Base-by-base conservation (phyloP, 306 rosid species). In the Quillaja saponaria region DNA sequence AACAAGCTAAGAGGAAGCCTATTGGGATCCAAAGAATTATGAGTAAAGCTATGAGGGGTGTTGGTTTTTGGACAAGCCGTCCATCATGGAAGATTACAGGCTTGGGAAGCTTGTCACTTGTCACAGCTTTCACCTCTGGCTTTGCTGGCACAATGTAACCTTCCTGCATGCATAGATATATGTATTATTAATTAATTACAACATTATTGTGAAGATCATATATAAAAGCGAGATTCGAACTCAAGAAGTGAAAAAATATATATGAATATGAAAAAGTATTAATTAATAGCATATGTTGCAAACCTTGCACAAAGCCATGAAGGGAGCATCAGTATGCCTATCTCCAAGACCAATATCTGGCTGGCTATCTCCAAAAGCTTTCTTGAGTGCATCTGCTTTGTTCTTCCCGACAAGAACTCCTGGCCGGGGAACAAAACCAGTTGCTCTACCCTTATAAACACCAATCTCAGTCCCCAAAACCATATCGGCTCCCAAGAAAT, bases 21-120 rank as follows among this genome's bases (percentile, higher is more conserved):
- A 82, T 53, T 11, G 91, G 96, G 63, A 85, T 70, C 97, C 96
- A 88, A 0, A 91, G 85, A 40, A 88, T 47, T 42, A 76, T 76
- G 41, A 88, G 75, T 1, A 86, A 50, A 1, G 90, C 87, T 10
- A 68, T 17, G 3, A 91, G 67, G 0, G 96, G 96, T 7, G 87
- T 84, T 0, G 95, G 97, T 49, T 85, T 88, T 14, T 78, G 74
- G 3, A 88, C 90, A 0, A 91, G 72, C 2, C 96, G 84, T 2
- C 97, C 97, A 25, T 91, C 96, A 41, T 88, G 96, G 74, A 91
- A 91, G 41, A 91, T 80, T 3, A 91, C 75, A 0, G 95, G 97
- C 60, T 88, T 91, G 6, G 89, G 91, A 0, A 91, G 89, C 69
- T 84, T 86, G 6, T 86, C 85, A 0, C 19, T 49, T 13, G 76